Evolutionary conservation across 768 basidiomycete species (phyloP).

Genomic region (Phanerochaete sordida): DNA sequence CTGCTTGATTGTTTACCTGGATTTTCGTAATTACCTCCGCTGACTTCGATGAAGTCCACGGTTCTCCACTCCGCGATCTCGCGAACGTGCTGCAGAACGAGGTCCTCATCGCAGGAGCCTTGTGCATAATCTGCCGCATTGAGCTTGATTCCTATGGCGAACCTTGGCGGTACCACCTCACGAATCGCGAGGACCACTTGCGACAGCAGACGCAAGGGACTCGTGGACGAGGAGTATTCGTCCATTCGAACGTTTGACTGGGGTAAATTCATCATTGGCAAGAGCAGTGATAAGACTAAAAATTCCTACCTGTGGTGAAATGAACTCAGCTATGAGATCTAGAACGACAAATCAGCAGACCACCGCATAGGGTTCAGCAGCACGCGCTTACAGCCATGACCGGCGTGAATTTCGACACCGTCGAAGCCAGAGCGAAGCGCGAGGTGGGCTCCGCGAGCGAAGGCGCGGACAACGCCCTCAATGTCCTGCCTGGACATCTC

Average conservation of each 20-base stretch:
- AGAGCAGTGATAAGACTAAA: not conserved
- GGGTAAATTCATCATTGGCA: not conserved
- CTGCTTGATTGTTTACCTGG: no score
- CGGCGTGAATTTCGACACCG: slow-evolving; percentile 81
- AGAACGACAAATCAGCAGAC: not conserved
- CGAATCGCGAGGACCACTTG: slow-evolving; percentile 58
- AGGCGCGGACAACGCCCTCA: slow-evolving; percentile 52
- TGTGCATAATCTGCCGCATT: slow-evolving; percentile 75
- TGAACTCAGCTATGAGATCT: slow-evolving; percentile 80
- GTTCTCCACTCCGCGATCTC: slow-evolving; percentile 59
- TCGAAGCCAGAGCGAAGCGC: slow-evolving; percentile 76
- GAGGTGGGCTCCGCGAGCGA: slow-evolving; percentile 62
- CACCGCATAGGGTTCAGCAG: not conserved
- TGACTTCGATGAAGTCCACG: slow-evolving; percentile 85
- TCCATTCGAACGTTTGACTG: slow-evolving; percentile 56
- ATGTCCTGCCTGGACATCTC: slow-evolving; percentile 62
- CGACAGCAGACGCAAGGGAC: slow-evolving; percentile 55
- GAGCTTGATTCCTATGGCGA: slow-evolving; percentile 75
- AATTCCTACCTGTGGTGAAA: slow-evolving; percentile 67
- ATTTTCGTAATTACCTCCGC: slow-evolving; percentile 82
- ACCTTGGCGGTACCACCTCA: slow-evolving; percentile 40
- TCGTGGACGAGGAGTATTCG: slow-evolving; percentile 44
- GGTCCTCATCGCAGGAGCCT: slow-evolving; percentile 28
- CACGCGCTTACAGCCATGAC: slow-evolving; percentile 75
- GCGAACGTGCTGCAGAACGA: slow-evolving; percentile 58